Base-by-base conservation (phyloP, 2,329 filamentous ascomycete genomes). In the Sclerotinia nivalis region DNA sequence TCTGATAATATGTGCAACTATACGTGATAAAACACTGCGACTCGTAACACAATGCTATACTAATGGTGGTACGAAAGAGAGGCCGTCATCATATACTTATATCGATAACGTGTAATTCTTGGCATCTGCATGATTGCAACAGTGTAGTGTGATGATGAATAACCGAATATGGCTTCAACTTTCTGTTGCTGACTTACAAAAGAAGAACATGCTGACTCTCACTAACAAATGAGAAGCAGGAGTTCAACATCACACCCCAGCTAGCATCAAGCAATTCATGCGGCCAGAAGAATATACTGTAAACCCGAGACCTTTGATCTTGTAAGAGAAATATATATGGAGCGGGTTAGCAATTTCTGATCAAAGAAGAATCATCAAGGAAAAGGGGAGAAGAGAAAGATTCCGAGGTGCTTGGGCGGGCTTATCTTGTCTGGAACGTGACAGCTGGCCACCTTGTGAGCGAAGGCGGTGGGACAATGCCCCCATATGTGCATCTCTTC, bases 61-160 rank as follows among this genome's bases (percentile, higher is more conserved):
- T 49, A 18, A 31, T 20, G 20, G 20, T 61, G n/a, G 34, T 34
- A 31, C 25, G 59, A 47, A 47, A n/a, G 28, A 34, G 25, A 50
- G 2, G 22, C 20, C 4, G 43, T 49, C 60, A 37, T 50, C 45
- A 22, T 40, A 50, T 64, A 64, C 47, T 64, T 20, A 25, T 52
- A 13, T 47, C 47, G 47, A 64, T 34, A 15, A 25, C 47, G 31
- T 34, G 20, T 4, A 58, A 25, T 40, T 64, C 60, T 52, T 64
- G 60, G 45, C 60, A 64, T 64, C 60, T 25, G 31, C 45, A 50
- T 62, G 60, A 62, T 50, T 62, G 20, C 45, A 50, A 34, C 45
- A 50, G 31, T 6, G n/a, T n/a, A 50, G 31, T 6, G n/a, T 34
- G 22, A 62, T 47, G 60, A 28, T 25, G 60, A 49, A 50, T 8